phyloP scores from a whole-genome alignment of 768 basidiomycete species.

The Leccinellum luteum region DNA sequence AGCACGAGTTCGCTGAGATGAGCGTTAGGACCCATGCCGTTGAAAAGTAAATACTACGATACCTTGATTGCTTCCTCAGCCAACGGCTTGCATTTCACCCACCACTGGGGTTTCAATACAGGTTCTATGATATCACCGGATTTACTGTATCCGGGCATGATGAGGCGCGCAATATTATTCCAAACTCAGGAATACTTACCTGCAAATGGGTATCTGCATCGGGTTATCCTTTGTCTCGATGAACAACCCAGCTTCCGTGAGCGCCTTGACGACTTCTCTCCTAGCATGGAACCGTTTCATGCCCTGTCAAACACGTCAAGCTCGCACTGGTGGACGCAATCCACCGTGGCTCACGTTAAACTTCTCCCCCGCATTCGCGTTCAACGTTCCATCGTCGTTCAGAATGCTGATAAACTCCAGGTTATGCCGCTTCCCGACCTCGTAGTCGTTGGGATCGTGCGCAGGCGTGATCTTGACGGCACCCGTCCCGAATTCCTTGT shows the following conservation, averaged over 20 bases:
- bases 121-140: conserved; percentile 97
- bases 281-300: conserved; percentile 97
- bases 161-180: not conserved
- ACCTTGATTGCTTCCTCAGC: conserved; percentile 90
- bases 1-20: conserved; percentile 71
- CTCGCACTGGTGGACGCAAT: not conserved
- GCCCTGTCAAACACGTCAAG: conserved; percentile 48
- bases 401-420: conserved; percentile 92
- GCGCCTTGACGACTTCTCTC: conserved; percentile 72
- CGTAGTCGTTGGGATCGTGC: conserved; percentile 96
- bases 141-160: conserved; percentile 54
- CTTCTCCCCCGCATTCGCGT: conserved; percentile 77
- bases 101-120: conserved; percentile 97
- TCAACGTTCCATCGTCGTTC: conserved; percentile 96
- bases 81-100: conserved; percentile 90
- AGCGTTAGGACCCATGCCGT: not conserved
- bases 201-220: conserved; percentile 96
- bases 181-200: conserved; percentile 36
- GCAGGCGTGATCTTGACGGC: conserved; percentile 99
- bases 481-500: conserved; percentile 96
- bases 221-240: conserved; percentile 94
- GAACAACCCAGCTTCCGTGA: conserved; percentile 83
- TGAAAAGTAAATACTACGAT: not conserved
- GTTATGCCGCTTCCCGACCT: conserved; percentile 83
- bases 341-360: conserved; percentile 56